phyloP scores from a whole-genome alignment of 2,329 filamentous ascomycete genomes.

The Paraphoma chrysanthemicola region DNA sequence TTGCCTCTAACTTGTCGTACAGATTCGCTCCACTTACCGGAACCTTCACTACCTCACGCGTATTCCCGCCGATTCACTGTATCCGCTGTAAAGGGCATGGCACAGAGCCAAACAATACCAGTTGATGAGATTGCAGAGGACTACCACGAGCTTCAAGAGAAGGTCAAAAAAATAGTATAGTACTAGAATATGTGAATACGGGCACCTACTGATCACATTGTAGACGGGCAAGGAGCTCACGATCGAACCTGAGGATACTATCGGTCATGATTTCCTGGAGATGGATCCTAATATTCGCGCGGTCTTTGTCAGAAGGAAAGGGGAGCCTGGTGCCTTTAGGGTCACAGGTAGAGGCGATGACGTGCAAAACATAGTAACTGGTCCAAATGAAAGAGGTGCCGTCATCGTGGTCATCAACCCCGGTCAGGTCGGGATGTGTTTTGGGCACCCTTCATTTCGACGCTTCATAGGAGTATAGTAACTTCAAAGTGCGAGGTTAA shows the following conservation, averaged over 20 bases:
- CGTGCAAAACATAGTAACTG: not conserved
- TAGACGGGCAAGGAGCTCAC: not conserved
- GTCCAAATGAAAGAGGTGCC: not conserved
- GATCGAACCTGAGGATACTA: not conserved
- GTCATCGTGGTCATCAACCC: conserved; percentile 1
- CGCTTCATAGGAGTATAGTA: not conserved
- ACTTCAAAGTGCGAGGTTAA: not conserved
- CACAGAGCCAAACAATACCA: not conserved
- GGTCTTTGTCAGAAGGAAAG: not conserved
- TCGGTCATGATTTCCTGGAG: not conserved
- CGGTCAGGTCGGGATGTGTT: not conserved
- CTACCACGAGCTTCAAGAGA: not conserved
- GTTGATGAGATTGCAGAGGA: not conserved
- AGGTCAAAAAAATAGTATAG: not conserved
- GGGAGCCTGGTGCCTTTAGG: not conserved
- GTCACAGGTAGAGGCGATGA: not conserved
- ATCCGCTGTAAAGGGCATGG: not conserved
- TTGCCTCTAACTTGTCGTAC: too few species aligned
- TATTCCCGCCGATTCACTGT: too few species aligned
- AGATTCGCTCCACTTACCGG: too few species aligned
- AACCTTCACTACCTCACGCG: too few species aligned
- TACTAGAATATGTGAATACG: not conserved
- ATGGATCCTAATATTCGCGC: not conserved
- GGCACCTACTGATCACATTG: not conserved
- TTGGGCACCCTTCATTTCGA: not conserved